Base-by-base conservation (phyloP, 305 asterid genomes). In the Solanum hybrid region DNA sequence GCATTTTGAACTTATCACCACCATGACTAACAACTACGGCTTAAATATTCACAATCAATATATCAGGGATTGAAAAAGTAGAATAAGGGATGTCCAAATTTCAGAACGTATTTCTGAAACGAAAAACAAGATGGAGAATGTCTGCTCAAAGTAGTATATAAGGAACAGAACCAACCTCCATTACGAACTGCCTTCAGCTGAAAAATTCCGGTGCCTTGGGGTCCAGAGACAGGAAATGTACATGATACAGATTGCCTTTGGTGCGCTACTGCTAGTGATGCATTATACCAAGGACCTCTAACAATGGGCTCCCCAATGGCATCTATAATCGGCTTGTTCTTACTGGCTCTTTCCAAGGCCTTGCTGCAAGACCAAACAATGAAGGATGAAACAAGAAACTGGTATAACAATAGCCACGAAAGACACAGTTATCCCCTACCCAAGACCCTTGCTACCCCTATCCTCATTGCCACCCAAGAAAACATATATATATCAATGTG, bases 251-350 rank as follows among this genome's bases (percentile, higher is more conserved):
- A 96, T 56, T 93, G 96, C 84, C 98, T 97, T 89, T 93, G 90
- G 93, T 95, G 99, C 88, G 98, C 96, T 82, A 95, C 95, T 8
- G 98, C 99, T 91, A 97, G 96, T 14, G 99, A 95, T 81, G 99
- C 99, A 89, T 96, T 96, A 89, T 97, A 95, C 99, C 99, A 97
- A 60, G 99, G 99, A 35, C 99, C 99, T 91, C 96, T 93, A 71
- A 89, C 96, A 90, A 97, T 93, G 72, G 99, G 99, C 92, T 95
- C 98, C 10, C 99, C 99, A 72, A 97, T 93, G 86, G 98, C 96
- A 89, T 94, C 95, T 88, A 94, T 92, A 90, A 97, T 89, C 79
- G 88, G 92, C 93, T 91, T 92, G 93, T 92, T 94, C 85, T 93
- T 94, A 89, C 94, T 92, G 84, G 99, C 99, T 93, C 87, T 97